phyloP scores from a whole-genome alignment of 192 early-diverging fungal species.

The Allomyces javanicus region DNA sequence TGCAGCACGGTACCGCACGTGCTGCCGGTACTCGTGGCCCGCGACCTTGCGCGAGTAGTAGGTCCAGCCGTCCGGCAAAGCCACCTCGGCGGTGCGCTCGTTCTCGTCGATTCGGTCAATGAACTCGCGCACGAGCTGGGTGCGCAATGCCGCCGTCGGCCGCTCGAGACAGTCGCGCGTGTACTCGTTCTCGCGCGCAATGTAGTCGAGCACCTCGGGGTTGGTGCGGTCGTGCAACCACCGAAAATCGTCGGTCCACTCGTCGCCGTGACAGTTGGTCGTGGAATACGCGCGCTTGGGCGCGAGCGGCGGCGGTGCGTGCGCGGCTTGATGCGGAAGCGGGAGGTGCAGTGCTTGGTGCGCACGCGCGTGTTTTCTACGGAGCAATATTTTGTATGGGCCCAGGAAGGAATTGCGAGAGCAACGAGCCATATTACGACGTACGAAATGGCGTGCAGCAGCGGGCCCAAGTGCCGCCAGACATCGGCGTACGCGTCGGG shows the following conservation, averaged over 20 bases:
- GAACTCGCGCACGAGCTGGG: conserved; percentile 37
- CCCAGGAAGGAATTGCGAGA: too few species aligned
- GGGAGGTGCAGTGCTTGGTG: too few species aligned
- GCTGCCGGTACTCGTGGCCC: conserved; percentile 11
- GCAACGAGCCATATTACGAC: too few species aligned
- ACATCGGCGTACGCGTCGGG: too few species aligned
- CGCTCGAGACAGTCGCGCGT: conserved; percentile 19
- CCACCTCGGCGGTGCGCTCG: conserved; percentile 23
- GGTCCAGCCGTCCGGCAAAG: conserved; percentile 26
- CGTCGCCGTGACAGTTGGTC: conserved; percentile 25
- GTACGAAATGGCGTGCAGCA: too few species aligned
- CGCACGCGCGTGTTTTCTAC: too few species aligned
- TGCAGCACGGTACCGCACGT: conserved; percentile 7
- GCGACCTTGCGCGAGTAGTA: conserved; percentile 33
- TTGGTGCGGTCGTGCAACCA: conserved; percentile 33
- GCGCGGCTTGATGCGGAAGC: too few species aligned
- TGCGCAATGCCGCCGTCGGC: conserved; percentile 26
- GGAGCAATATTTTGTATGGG: too few species aligned
- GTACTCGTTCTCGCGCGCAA: conserved; percentile 33
- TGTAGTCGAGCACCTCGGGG: conserved; percentile 32
- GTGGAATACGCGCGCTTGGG: not conserved
- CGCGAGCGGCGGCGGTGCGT: too few species aligned
- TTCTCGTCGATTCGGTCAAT: conserved; percentile 32
- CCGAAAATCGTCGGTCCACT: conserved; percentile 25
- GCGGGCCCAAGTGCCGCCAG: too few species aligned